Conservation (phyloP, 345 rosid genomes). For the Eucalyptus pauciflora region DNA sequence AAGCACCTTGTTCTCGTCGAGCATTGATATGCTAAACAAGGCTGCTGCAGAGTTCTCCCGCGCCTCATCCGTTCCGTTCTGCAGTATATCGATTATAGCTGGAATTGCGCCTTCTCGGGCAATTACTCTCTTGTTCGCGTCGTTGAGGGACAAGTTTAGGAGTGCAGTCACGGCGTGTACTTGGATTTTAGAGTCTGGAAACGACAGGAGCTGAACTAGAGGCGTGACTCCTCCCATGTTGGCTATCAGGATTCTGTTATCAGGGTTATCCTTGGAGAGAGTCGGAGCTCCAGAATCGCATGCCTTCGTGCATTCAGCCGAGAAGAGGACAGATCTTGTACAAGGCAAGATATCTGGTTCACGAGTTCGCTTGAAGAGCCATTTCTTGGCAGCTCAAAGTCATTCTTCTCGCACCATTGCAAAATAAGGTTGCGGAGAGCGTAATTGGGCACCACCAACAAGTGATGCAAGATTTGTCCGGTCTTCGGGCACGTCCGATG, state of each 20-base stretch:
- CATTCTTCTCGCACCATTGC: slow-evolving; percentile 49
- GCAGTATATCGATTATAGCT: slow-evolving; percentile 32
- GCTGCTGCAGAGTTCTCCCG: slow-evolving; percentile 55
- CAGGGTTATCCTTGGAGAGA: slow-evolving; percentile 51
- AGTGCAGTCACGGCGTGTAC: slow-evolving; percentile 61
- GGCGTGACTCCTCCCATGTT: slow-evolving; percentile 36
- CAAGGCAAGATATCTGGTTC: slow-evolving; percentile 25
- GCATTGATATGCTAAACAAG: slow-evolving; percentile 45
- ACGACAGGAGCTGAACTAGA: slow-evolving; percentile 31
- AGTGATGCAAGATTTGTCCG: slow-evolving; percentile 29
- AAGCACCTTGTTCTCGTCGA: slow-evolving; percentile 45
- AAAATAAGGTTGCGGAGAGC: slow-evolving; percentile 45
- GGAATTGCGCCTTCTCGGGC: slow-evolving; percentile 53
- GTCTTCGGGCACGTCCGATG: slow-evolving; percentile 59
- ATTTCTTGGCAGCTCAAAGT: slow-evolving; percentile 32
- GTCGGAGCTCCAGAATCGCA: slow-evolving; percentile 39
- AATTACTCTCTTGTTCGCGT: slow-evolving; percentile 35
- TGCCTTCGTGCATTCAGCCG: slow-evolving; percentile 12
- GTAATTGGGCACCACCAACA: slow-evolving; percentile 40
- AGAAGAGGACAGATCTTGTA: slow-evolving; percentile 23
- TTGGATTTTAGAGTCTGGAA: slow-evolving; percentile 31
- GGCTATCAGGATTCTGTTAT: slow-evolving; percentile 45
- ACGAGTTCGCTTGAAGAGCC: slow-evolving; percentile 10
- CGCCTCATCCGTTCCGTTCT: slow-evolving; percentile 34
- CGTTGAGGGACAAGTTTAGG: slow-evolving; percentile 55